A percentile compares a stretch with the other conserved stretches of the same genome.
These are phyloP conservation scores for Kodamaea laetipori DNA, from an alignment of 805 yeast genomes.

Conservation along the genomic window DNA sequence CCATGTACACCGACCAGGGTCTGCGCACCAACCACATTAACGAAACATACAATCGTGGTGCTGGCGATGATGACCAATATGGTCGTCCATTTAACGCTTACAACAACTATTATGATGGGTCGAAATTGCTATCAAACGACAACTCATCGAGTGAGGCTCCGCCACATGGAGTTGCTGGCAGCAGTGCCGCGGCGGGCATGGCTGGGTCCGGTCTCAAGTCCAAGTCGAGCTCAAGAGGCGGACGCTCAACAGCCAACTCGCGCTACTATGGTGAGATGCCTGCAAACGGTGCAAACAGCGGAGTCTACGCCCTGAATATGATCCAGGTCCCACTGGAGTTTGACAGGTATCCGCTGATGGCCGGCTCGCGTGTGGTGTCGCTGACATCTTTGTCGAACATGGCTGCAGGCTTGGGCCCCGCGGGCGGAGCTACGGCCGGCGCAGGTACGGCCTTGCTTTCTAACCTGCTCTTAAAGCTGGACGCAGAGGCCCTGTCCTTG, in stretches of 20 bases:
- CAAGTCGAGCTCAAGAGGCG: slow-evolving; percentile 6
- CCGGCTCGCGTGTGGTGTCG: slow-evolving; percentile 55
- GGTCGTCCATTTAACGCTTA: slow-evolving; percentile 44
- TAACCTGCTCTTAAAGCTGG: slow-evolving; percentile 12
- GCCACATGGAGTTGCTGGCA: background rate
- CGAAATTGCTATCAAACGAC: slow-evolving; percentile 35
- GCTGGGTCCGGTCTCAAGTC: slow-evolving; percentile 1
- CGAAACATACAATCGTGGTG: slow-evolving; percentile 6
- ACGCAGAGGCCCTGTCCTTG: slow-evolving; percentile 16
- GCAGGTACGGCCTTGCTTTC: background rate
- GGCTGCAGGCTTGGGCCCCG: slow-evolving; percentile 9
- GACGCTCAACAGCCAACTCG: background rate
- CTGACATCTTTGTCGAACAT: slow-evolving; percentile 34
- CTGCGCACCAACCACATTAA: slow-evolving; percentile 9
- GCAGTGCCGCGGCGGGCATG: background rate
- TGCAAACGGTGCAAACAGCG: background rate
- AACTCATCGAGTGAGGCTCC: slow-evolving; percentile 18
- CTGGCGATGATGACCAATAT: slow-evolving; percentile 25
- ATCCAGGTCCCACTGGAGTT: slow-evolving; percentile 55
- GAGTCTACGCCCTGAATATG: slow-evolving; percentile 15
- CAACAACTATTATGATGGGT: slow-evolving; percentile 41
- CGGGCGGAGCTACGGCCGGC: slow-evolving; percentile 13
- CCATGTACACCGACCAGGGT: slow-evolving; percentile 3
- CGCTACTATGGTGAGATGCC: slow-evolving; percentile 1
- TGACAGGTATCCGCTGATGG: slow-evolving; percentile 69